These are phyloP conservation scores for Cyberlindnera nakhonratchasimensis DNA, from an alignment of 805 yeast species.

Conservation along the genomic window DNA sequence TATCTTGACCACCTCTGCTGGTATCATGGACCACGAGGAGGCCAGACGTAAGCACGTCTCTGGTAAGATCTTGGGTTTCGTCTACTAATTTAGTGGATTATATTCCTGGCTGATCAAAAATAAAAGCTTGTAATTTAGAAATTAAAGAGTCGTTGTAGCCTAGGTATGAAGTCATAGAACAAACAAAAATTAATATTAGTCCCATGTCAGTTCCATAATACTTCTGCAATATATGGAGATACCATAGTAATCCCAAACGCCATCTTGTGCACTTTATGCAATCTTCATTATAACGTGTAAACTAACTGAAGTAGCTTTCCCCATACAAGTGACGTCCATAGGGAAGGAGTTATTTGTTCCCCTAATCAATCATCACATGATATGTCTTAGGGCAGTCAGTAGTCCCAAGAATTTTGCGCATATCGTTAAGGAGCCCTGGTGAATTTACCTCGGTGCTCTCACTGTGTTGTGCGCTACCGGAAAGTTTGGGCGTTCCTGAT, in stretches of 20 bases:
- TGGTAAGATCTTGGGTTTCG: slow-evolving; percentile 97
- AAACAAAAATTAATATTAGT: too few relatives aligned
- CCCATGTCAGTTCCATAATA: background rate
- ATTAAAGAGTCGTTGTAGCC: background rate
- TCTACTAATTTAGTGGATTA: slow-evolving; percentile 52
- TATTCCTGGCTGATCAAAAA: slow-evolving; percentile 8
- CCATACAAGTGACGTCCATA: background rate
- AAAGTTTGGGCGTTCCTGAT: background rate
- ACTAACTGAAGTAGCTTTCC: background rate
- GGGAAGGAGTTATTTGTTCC: background rate
- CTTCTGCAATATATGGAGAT: too few relatives aligned
- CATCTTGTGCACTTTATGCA: too few relatives aligned
- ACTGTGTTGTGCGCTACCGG: background rate
- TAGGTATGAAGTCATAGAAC: background rate
- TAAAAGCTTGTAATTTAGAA: slow-evolving; percentile 19
- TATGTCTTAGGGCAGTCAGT: slow-evolving; percentile 3
- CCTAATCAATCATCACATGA: slow-evolving; percentile 8
- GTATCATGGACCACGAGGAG: slow-evolving; percentile 99
- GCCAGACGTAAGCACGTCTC: slow-evolving; percentile 99
- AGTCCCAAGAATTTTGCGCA: background rate
- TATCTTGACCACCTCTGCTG: slow-evolving; percentile 97
- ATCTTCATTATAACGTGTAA: background rate
- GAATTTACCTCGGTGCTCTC: background rate
- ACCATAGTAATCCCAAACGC: too few relatives aligned
- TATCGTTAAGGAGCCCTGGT: slow-evolving; percentile 8